These are phyloP conservation scores for Beta corolliflora DNA, from an alignment of 179 eudicot species.

Conservation along the genomic window DNA sequence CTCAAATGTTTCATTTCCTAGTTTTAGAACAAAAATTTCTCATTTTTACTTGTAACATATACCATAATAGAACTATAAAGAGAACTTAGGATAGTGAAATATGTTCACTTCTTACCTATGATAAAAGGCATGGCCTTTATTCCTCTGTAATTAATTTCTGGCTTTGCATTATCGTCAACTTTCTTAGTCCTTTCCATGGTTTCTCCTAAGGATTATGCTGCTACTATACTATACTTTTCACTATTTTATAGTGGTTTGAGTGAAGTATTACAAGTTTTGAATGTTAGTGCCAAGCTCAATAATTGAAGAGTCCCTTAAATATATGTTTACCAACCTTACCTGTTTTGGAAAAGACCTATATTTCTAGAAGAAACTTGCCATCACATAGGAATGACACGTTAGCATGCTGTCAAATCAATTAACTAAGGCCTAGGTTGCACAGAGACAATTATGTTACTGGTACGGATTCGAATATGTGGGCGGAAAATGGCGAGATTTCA, in stretches of 20 bases:
- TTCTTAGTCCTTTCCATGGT: constrained; percentile 32
- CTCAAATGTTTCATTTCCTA: constrained; percentile 58
- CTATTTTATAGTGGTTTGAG: constrained; percentile 8
- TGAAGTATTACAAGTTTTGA: neutral
- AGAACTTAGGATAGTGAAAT: neutral
- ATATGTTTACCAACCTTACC: constrained; percentile 10
- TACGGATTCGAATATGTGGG: no score
- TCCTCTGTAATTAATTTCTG: constrained; percentile 62
- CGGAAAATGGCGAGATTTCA: no score
- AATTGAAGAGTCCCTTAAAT: neutral
- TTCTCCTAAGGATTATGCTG: neutral
- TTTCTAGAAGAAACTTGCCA: no score
- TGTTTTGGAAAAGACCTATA: neutral
- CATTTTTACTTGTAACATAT: neutral
- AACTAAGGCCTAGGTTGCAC: no score
- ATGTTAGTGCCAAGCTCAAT: neutral
- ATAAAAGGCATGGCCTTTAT: constrained; percentile 87
- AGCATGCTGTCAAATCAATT: neutral
- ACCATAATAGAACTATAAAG: neutral
- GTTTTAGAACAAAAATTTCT: neutral
- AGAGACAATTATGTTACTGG: no score
- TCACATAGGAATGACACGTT: neutral
- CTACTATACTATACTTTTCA: neutral
- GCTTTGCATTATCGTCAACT: constrained; percentile 25
- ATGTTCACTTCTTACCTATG: constrained; percentile 44